These are phyloP conservation scores for Brettanomyces nanus DNA, from an alignment of 805 yeast species.

Conservation along the genomic window DNA sequence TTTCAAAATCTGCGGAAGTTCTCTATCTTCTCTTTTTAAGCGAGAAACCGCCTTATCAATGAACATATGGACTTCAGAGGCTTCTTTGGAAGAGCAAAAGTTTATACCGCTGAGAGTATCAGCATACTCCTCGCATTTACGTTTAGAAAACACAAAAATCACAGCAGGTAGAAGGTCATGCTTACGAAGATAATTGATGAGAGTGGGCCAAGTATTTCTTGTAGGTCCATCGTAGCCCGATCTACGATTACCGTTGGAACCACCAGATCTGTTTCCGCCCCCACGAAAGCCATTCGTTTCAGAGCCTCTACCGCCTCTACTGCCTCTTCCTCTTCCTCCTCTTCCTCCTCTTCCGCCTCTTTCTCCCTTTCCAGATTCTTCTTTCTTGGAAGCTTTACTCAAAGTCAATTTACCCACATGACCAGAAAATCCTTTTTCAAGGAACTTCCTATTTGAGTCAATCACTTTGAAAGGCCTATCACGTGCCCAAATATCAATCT, in stretches of 20 bases:
- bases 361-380: slow-evolving; percentile 16
- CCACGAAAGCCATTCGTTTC: slow-evolving; percentile 22
- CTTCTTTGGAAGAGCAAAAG: slow-evolving; percentile 76
- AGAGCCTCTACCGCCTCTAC: slow-evolving; percentile 24
- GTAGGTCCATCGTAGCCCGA: slow-evolving; percentile 51
- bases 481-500: slow-evolving; percentile 79
- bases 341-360: slow-evolving; percentile 20
- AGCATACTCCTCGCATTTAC: slow-evolving; percentile 90
- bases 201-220: slow-evolving; percentile 66
- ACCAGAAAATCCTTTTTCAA: slow-evolving; percentile 51
- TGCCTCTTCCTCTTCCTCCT: slow-evolving; percentile 27
- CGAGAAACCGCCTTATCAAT: slow-evolving; percentile 84
- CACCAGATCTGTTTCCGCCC: slow-evolving; percentile 16
- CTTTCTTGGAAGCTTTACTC: slow-evolving; percentile 29
- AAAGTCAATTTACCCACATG: slow-evolving; percentile 48
- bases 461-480: slow-evolving; percentile 64
- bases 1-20: slow-evolving; percentile 81
- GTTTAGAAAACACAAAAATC: slow-evolving; percentile 86
- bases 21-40: slow-evolving; percentile 85
- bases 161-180: slow-evolving; percentile 84
- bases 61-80: slow-evolving; percentile 88
- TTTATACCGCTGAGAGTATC: slow-evolving; percentile 65
- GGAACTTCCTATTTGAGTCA: slow-evolving; percentile 63
- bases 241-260: slow-evolving; percentile 31
- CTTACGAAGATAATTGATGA: slow-evolving; percentile 62